Percentiles rank a stretch among this genome's conserved stretches.
Evolutionary conservation across 2,329 filamentous ascomycete species (phyloP).

Genomic region (Colletotrichum lupini): DNA sequence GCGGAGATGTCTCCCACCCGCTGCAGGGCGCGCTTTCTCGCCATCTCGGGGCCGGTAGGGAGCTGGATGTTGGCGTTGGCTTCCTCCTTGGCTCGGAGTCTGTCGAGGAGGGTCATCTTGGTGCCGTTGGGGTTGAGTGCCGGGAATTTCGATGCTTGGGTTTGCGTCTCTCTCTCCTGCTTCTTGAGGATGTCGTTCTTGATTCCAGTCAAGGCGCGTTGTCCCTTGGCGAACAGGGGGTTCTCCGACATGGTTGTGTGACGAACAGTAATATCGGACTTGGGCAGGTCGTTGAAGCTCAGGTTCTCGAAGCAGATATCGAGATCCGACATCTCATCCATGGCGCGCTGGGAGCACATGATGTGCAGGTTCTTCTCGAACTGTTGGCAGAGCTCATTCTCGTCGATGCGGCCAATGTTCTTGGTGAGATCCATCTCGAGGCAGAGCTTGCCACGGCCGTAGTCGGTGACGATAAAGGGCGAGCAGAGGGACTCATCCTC

Average conservation of each 20-base stretch:
- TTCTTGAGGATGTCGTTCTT: conserved; percentile 71
- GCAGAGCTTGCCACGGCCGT: conserved; percentile 67
- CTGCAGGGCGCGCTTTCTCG: conserved; percentile 73
- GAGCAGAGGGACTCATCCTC: conserved; percentile 38
- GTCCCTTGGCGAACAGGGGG: conserved; percentile 72
- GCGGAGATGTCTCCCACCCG: conserved; percentile 75
- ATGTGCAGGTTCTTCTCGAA: conserved; percentile 64
- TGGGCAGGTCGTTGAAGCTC: conserved; percentile 57
- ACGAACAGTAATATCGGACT: conserved; percentile 63
- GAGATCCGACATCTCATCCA: conserved; percentile 44
- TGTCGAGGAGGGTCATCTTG: conserved; percentile 78
- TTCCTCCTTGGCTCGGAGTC: conserved; percentile 77
- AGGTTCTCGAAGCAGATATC: conserved; percentile 61
- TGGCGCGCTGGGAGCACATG: conserved; percentile 53
- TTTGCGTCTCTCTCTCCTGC: conserved; percentile 54
- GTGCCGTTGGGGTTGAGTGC: conserved; percentile 54
- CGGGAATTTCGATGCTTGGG: conserved; percentile 43
- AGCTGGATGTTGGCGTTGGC: conserved; percentile 57
- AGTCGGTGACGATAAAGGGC: conserved; percentile 60
- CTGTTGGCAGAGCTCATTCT: conserved; percentile 62
- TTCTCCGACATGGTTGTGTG: conserved; percentile 59
- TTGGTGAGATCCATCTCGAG: conserved; percentile 62
- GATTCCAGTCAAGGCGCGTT: conserved; percentile 75
- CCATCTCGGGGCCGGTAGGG: conserved; percentile 62
- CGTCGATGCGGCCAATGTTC: conserved; percentile 54